Percentiles rank a stretch among this genome's conserved stretches.
These are phyloP conservation scores for Ophiocordyceps australis DNA, from an alignment of 2,329 filamentous ascomycete genomes.

Conservation along the genomic window DNA sequence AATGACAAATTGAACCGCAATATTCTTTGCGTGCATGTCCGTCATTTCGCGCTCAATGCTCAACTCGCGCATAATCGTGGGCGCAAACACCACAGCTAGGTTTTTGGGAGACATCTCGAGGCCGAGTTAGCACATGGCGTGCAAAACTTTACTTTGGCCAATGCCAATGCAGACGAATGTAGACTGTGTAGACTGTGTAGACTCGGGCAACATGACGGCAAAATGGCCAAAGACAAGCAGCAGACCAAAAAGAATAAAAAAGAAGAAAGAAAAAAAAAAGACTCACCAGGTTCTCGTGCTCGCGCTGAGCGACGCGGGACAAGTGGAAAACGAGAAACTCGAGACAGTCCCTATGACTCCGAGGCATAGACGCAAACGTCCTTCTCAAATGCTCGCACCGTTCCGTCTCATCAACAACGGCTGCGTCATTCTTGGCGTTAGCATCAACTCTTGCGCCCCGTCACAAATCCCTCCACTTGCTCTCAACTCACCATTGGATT, in stretches of 20 bases:
- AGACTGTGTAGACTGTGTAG: too few species aligned
- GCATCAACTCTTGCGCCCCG: neutral
- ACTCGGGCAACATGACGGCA: too few species aligned
- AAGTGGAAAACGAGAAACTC: slow-evolving; percentile 93
- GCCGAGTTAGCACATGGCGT: neutral
- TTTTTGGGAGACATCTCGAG: slow-evolving; percentile 85
- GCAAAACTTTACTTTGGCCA: neutral
- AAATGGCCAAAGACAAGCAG: too few species aligned
- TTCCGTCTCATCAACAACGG: slow-evolving; percentile 45
- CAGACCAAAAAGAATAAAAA: too few species aligned
- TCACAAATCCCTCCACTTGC: neutral
- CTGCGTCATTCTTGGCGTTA: slow-evolving; percentile 20
- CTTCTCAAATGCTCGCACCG: slow-evolving; percentile 54
- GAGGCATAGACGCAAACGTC: slow-evolving; percentile 63
- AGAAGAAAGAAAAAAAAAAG: too few species aligned
- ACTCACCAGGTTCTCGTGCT: slow-evolving; percentile 69
- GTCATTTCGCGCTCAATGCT: slow-evolving; percentile 89
- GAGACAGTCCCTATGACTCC: slow-evolving; percentile 71
- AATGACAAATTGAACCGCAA: slow-evolving; percentile 80
- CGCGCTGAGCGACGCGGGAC: slow-evolving; percentile 64
- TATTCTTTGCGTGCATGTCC: slow-evolving; percentile 86
- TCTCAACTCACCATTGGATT: slow-evolving; percentile 47
- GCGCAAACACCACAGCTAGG: slow-evolving; percentile 89
- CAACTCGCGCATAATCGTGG: slow-evolving; percentile 86
- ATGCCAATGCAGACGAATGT: too few species aligned